Base-by-base conservation (phyloP, 2,329 filamentous ascomycete genomes). In the Fonsecaea multimorphosa region DNA sequence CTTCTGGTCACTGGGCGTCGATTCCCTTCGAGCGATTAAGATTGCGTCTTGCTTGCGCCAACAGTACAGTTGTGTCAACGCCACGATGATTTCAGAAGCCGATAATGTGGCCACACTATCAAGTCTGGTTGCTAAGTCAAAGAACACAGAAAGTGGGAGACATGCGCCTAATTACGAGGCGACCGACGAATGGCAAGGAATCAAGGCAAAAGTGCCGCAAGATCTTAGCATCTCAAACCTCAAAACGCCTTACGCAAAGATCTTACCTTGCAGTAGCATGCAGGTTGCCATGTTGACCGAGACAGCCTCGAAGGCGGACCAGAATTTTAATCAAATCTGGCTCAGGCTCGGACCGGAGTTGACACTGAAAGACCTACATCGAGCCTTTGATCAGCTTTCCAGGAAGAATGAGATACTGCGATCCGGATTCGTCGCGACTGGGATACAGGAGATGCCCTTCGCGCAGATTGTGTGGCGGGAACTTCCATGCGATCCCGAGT, bases 251-350 rank as follows among this genome's bases (percentile, higher is more conserved):
- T 76, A 59, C 22, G 74, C 79, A 19, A 77, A 79, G 29, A 75
- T 86, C 3, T 73, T 85, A 19, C 83, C 84, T 3, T 95, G 91
- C 74, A 93, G 89, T 3, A 84, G 88, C 14, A 81, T 95, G 9
- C 93, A 97, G 72, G 80, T 84, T 19, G 88, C 91, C 1, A 96
- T 97, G 92, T 82, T 97, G 16, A 82, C 86, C 0, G 92, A 96
- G 78, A 93, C 91, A 0, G 77, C 82, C 2, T 81, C 80, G 19
- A 81, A 88, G 66, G 69, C 81, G 1, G 78, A 77, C 54, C 83
- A 88, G 7, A 97, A 97, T 74, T 91, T 89, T 78, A 97, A 97
- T 71, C 89, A 88, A 81, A 80, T 95, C 11, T 85, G 90, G 71
- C 75, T 96, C 0, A 80, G 85, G n/a, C 78, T 91, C 11, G 74